These are phyloP conservation scores for Fragaria vesca DNA, from an alignment of 306 rosid genomes.

Conservation along the genomic window DNA sequence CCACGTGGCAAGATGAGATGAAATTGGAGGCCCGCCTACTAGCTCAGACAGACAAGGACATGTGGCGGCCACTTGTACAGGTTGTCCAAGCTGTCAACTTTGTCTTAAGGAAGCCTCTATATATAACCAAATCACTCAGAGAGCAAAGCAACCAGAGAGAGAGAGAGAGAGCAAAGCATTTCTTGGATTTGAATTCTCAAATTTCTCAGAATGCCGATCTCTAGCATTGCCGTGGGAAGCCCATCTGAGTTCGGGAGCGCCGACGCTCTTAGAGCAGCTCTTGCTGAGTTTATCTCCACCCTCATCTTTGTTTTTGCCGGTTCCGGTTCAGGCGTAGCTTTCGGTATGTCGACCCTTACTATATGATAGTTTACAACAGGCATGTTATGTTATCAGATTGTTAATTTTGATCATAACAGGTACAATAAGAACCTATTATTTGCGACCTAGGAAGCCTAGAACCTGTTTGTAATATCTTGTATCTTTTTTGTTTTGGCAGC, in stretches of 20 bases:
- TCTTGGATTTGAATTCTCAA: not conserved
- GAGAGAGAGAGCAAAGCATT: not conserved
- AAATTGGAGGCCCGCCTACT: slow-evolving; percentile 43
- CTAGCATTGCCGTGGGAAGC: slow-evolving; percentile 49
- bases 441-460: not conserved
- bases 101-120: too few relatives aligned
- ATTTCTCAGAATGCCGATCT: slow-evolving; percentile 45
- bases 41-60: slow-evolving; percentile 20
- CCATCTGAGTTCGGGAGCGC: slow-evolving; percentile 37
- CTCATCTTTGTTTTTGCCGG: slow-evolving; percentile 74
- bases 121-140: too few relatives aligned
- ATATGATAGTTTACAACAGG: too few relatives aligned
- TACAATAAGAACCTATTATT: not conserved
- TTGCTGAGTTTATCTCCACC: slow-evolving; percentile 70
- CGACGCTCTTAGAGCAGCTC: slow-evolving; percentile 53
- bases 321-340: slow-evolving; percentile 77
- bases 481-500: slow-evolving; percentile 28
- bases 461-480: not conserved
- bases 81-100: too few relatives aligned
- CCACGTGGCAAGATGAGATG: slow-evolving; percentile 47
- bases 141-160: too few relatives aligned
- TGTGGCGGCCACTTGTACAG: not conserved
- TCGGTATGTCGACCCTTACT: slow-evolving; percentile 25
- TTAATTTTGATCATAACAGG: not conserved
- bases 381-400: not conserved